These are phyloP conservation scores for Xylaria palmicola DNA, from an alignment of 495 filamentous ascomycete genomes.

Conservation along the genomic window DNA sequence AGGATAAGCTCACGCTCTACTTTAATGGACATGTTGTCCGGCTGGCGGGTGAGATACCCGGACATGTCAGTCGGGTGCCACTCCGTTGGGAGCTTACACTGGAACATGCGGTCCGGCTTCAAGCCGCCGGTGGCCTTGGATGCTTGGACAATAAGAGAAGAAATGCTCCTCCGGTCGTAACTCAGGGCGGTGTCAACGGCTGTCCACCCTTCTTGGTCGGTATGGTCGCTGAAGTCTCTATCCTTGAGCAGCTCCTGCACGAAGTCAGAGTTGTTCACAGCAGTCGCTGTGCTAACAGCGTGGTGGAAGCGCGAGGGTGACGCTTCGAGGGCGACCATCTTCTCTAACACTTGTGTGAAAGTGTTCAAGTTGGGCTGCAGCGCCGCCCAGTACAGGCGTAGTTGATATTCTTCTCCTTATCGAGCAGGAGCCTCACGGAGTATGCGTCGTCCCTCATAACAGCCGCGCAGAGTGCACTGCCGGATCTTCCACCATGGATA, in stretches of 20 bases:
- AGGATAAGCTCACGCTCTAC: neutral
- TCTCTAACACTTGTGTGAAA: neutral
- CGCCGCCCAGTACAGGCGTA: neutral
- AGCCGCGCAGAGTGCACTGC: slow-evolving; percentile 34
- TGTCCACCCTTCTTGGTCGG: neutral
- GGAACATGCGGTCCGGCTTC: neutral
- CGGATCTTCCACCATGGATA: slow-evolving; percentile 14
- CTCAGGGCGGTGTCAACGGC: neutral
- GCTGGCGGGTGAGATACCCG: neutral
- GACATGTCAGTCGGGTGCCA: neutral
- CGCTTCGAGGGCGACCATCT: neutral
- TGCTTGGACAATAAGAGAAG: neutral
- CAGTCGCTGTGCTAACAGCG: neutral
- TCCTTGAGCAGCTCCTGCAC: neutral
- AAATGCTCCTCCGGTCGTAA: neutral
- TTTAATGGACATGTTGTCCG: slow-evolving; percentile 1
- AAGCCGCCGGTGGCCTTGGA: neutral
- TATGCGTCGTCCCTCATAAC: slow-evolving; percentile 4
- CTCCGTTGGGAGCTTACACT: neutral
- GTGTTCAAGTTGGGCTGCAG: neutral
- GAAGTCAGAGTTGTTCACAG: neutral
- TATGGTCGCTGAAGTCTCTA: neutral
- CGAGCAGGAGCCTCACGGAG: slow-evolving; percentile 11
- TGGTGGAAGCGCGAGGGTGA: neutral
- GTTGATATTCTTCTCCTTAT: neutral